Percentiles rank a stretch among this genome's conserved stretches.
Evolutionary conservation across 805 yeast species (phyloP).

Genomic region (Blastobotrys robertii): DNA sequence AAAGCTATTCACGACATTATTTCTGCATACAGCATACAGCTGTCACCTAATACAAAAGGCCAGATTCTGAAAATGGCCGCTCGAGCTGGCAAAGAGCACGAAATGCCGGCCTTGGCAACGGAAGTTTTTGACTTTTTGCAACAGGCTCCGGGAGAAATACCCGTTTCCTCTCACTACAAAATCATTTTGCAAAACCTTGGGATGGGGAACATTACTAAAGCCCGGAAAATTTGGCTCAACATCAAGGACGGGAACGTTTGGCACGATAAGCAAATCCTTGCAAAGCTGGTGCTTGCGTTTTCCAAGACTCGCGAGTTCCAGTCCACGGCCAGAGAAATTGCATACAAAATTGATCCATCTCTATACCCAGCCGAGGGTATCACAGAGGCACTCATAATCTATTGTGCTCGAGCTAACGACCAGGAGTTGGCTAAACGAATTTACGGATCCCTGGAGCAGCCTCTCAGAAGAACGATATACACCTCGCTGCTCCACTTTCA

Average conservation of each 20-base stretch:
- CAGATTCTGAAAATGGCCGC: too few species aligned
- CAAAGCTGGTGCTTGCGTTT: constrained; percentile 11
- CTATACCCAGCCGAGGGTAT: constrained; percentile 12
- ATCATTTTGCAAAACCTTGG: constrained; percentile 8
- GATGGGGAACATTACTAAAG: constrained; percentile 4
- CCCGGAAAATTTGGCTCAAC: constrained; percentile 6
- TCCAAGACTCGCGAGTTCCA: constrained; percentile 11
- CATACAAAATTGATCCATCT: constrained; percentile 6
- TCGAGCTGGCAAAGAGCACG: too few species aligned
- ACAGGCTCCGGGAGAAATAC: background rate
- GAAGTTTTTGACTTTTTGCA: background rate
- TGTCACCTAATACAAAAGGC: too few species aligned
- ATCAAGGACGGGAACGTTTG: background rate
- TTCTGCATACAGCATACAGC: too few species aligned
- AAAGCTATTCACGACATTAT: too few species aligned
- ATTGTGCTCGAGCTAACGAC: constrained; percentile 13
- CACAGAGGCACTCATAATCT: constrained; percentile 16
- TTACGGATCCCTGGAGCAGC: constrained; percentile 7
- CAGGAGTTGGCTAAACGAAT: constrained; percentile 11
- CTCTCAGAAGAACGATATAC: constrained; percentile 11
- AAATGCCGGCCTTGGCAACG: background rate
- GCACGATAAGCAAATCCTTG: constrained; percentile 5
- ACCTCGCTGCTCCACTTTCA: constrained; percentile 14
- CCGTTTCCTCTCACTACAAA: constrained; percentile 1
- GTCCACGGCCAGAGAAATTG: constrained; percentile 7